phyloP scores from a whole-genome alignment of 768 basidiomycete species.

The Pisolithus albus region DNA sequence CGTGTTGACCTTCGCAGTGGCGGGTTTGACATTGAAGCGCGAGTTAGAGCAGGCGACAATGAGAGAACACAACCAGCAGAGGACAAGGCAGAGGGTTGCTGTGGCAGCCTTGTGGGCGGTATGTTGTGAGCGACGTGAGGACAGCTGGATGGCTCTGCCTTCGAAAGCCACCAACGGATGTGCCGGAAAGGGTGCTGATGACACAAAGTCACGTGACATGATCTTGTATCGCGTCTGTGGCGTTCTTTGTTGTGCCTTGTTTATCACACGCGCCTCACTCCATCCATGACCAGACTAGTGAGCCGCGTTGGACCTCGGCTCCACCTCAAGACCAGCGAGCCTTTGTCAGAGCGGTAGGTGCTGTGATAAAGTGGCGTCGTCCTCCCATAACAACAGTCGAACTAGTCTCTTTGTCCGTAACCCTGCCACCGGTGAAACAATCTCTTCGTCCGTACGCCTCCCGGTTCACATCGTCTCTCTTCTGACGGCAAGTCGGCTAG shows the following conservation, averaged over 20 bases:
- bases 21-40: slow-evolving; percentile 20
- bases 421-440: slow-evolving; percentile 57
- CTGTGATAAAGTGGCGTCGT: not conserved
- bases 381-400: not conserved
- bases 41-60: slow-evolving; percentile 17
- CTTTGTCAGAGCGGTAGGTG: not conserved
- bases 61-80: not conserved
- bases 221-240: slow-evolving; percentile 1
- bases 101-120: not conserved
- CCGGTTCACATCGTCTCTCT: not conserved
- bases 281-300: too few relatives aligned
- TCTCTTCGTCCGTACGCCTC: slow-evolving; percentile 45
- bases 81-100: not conserved
- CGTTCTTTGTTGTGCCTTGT: not conserved
- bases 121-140: not conserved
- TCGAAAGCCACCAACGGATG: not conserved
- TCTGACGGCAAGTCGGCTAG: slow-evolving; percentile 27
- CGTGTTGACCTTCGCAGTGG: slow-evolving; percentile 49
- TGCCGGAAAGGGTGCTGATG: not conserved
- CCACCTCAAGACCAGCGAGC: not conserved
- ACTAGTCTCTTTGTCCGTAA: slow-evolving; percentile 50
- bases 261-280: too few relatives aligned
- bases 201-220: not conserved
- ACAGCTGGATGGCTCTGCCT: not conserved
- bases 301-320: not conserved